Evolutionary conservation across 2,329 filamentous ascomycete species (phyloP), one percentile per base, ranked within the genome.

Genomic region (Tolypocladium tundrense): DNA sequence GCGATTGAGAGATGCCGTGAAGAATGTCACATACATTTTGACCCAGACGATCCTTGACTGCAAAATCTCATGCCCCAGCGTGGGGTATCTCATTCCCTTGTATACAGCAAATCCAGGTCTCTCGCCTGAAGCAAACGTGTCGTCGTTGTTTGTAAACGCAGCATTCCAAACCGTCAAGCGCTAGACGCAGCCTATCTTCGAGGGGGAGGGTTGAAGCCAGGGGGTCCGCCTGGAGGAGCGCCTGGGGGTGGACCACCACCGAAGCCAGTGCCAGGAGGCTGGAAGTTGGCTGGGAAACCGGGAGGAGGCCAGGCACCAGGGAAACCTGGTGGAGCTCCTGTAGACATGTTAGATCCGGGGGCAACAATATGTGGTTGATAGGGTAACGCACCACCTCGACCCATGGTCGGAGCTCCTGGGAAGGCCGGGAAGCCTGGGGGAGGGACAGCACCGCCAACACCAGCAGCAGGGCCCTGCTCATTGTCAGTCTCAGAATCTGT

Each of bases 131-230:
- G 58, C 57, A 60, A 63, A 61, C 60, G 61, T 64, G 64, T 67
- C 63, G 64, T 61, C 62, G 59, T 57, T 61, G 63, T 57, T 66
- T 60, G 59, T 60, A 61, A 65, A 61, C 57, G 48, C 64, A 64
- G 59, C 58, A 61, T 57, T 61, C 60, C 59, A 59, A 62, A 61
- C 62, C 63, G 60, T 61, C 63, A 61, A 66, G 61, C 59, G 58
- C 64, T 58, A 62, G 64, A 63, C 60, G 64, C 64, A 65, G 63
- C 60, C 64, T 77, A 85, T 77, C 81, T 76, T 72, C 83, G 79
- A 57, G 86, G 85, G 59, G 88, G 86, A 60, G 85, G 86, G 74
- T 91, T 88, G 76, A 93, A 93, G 62, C 89, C 88, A 60, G 88
- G 87, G 54, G 86, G 83, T 64, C 76, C 75, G 60, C 79, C 79